Percentiles rank a stretch among this genome's conserved stretches.
phyloP scores from a whole-genome alignment of 805 yeast species.

The Candida maltosa region DNA sequence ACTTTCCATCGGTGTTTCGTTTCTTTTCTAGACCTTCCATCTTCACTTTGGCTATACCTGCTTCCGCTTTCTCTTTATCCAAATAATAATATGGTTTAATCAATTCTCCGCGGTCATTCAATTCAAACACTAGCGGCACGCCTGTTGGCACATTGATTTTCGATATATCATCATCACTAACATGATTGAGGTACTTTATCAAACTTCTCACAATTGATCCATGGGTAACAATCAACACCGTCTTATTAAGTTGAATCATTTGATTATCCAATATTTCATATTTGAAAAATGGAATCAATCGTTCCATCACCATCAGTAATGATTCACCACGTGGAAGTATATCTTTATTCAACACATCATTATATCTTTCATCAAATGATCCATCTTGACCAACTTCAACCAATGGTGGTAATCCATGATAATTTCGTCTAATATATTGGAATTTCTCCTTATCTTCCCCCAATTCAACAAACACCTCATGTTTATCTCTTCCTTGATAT shows the following conservation, averaged over 20 bases:
- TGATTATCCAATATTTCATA: conserved; percentile 23
- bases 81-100: conserved; percentile 32
- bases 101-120: conserved; percentile 26
- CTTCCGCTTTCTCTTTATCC: conserved; percentile 37
- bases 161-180: conserved; percentile 35
- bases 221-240: conserved; percentile 39
- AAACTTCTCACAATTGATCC: conserved; percentile 41
- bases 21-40: conserved; percentile 22
- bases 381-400: conserved; percentile 19
- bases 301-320: conserved; percentile 34
- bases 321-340: conserved; percentile 38
- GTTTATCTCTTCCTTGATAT: conserved; percentile 39
- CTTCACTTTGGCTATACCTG: conserved; percentile 33
- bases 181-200: conserved; percentile 33
- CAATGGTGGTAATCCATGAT: conserved; percentile 34
- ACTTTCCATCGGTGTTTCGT: conserved; percentile 1
- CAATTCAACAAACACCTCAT: conserved; percentile 29
- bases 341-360: conserved; percentile 15
- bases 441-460: conserved; percentile 36
- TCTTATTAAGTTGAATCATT: conserved; percentile 20
- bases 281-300: conserved; percentile 36
- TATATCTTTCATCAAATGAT: conserved; percentile 35
- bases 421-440: conserved; percentile 36
- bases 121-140: conserved; percentile 41
- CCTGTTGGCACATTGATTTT: conserved; percentile 44